These are phyloP conservation scores for Colletotrichum sojae DNA, from an alignment of 2,329 filamentous ascomycete genomes.

Conservation along the genomic window DNA sequence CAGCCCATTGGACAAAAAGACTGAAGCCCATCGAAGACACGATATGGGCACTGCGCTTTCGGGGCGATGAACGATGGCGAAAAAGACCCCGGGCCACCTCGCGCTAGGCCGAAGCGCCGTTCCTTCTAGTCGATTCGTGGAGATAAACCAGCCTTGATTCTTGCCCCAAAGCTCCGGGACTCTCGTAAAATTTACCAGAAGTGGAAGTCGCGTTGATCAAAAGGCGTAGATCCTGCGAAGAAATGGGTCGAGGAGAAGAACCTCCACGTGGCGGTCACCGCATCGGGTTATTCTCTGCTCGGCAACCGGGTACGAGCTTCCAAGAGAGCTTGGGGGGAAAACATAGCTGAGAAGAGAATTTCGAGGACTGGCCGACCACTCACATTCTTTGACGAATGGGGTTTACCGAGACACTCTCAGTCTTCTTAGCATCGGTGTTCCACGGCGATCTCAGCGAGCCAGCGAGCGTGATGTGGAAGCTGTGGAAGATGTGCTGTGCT, in stretches of 20 bases:
- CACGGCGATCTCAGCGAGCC: slow-evolving; percentile 1
- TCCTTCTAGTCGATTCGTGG: not conserved
- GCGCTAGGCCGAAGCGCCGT: slow-evolving; percentile 15
- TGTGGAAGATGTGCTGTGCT: no score
- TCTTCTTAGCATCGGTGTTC: not conserved
- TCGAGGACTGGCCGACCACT: not conserved
- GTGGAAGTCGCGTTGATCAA: not conserved
- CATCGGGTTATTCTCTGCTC: slow-evolving; percentile 7
- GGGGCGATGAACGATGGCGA: not conserved
- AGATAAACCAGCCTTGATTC: not conserved
- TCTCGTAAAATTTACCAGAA: not conserved
- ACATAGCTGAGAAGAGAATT: not conserved
- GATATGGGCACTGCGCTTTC: not conserved
- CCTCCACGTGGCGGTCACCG: slow-evolving; percentile 6
- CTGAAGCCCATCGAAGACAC: not conserved
- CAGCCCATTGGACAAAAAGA: slow-evolving; percentile 10
- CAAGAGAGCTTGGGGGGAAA: not conserved
- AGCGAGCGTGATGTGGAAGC: no score
- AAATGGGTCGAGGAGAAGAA: not conserved
- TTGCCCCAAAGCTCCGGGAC: not conserved
- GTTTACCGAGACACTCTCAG: slow-evolving; percentile 11
- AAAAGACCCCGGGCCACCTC: not conserved
- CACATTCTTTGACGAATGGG: not conserved
- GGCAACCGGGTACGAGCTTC: not conserved
- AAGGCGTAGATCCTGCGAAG: not conserved